Evolutionary conservation across 371 early-diverging fungal genomes (phyloP).

Genomic region (Rhizopus delemar): DNA sequence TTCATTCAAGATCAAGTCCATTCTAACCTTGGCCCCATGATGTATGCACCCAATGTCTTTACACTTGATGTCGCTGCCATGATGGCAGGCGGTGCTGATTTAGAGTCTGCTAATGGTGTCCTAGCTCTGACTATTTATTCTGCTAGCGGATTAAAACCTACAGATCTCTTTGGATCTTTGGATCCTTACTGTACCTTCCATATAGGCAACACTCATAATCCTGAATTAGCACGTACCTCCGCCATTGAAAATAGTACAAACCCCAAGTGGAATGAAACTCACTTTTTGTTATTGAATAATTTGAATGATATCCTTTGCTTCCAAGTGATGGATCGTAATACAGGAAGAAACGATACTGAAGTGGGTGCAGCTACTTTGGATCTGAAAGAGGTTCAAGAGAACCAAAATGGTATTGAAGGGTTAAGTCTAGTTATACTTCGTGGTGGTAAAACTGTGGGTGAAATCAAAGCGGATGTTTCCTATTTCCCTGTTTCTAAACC

Average conservation of each 20-base stretch:
- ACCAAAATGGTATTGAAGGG: constrained; percentile 28
- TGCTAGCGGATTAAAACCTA: constrained; percentile 75
- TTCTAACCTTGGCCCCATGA: constrained; percentile 71
- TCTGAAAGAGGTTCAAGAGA: constrained; percentile 52
- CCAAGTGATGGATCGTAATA: constrained; percentile 30
- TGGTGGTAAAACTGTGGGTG: constrained; percentile 33
- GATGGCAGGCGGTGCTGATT: constrained; percentile 64
- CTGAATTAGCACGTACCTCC: constrained; percentile 59
- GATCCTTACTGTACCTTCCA: constrained; percentile 79
- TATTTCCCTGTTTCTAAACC: constrained; percentile 36
- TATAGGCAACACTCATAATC: constrained; percentile 59
- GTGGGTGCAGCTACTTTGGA: constrained; percentile 53
- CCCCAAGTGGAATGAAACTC: constrained; percentile 41
- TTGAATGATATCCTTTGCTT: constrained; percentile 29
- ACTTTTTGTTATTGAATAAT: constrained; percentile 32
- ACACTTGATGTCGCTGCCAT: constrained; percentile 77
- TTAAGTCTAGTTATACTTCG: constrained; percentile 24
- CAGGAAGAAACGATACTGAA: constrained; percentile 30
- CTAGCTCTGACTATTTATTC: constrained; percentile 72
- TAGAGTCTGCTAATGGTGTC: constrained; percentile 72
- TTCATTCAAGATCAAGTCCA: constrained; percentile 77
- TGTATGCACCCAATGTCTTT: constrained; percentile 84
- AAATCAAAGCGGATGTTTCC: constrained; percentile 36
- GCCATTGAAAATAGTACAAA: constrained; percentile 50
- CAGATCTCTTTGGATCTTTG: constrained; percentile 75